A percentile compares a stretch with the other conserved stretches of the same genome.
Conservation (phyloP, 768 basidiomycete species). For the Calvatia gigantea region DNA sequence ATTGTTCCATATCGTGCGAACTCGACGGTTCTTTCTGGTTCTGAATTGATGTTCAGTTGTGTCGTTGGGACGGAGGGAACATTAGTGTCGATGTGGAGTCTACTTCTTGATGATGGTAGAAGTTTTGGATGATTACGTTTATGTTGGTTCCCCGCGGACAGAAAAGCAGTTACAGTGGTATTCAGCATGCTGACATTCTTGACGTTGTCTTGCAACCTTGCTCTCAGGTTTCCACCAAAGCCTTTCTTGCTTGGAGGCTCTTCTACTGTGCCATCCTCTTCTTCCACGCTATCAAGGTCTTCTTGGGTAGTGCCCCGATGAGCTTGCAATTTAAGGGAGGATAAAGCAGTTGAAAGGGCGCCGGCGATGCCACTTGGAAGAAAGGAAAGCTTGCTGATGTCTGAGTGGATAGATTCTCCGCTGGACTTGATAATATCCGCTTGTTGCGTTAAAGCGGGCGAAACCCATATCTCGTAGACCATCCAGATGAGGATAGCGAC, state of each 20-base stretch:
- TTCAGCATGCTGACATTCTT: background rate
- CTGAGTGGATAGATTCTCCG: slow-evolving; percentile 2
- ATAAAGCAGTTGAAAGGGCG: background rate
- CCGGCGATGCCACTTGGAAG: background rate
- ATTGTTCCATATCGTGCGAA: slow-evolving; percentile 4
- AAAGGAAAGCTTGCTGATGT: slow-evolving; percentile 1
- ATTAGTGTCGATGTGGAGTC: background rate
- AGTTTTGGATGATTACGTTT: background rate
- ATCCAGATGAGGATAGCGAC: slow-evolving; percentile 1
- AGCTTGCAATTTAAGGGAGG: background rate
- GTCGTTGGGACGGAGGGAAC: background rate
- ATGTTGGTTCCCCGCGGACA: background rate
- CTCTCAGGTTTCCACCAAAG: background rate
- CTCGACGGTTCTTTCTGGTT: background rate
- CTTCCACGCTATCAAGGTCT: background rate
- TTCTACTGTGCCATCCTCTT: background rate
- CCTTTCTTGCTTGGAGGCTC: background rate
- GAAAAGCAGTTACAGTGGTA: background rate
- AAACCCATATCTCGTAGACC: slow-evolving; percentile 1
- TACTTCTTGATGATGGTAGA: background rate
- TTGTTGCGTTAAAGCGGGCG: background rate
- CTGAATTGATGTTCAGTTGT: background rate
- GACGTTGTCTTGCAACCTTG: background rate
- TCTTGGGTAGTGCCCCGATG: background rate
- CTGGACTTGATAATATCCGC: slow-evolving; percentile 4